Base-by-base conservation (phyloP, 352 stramenopile genomes). In the Pythium sukuiense region DNA sequence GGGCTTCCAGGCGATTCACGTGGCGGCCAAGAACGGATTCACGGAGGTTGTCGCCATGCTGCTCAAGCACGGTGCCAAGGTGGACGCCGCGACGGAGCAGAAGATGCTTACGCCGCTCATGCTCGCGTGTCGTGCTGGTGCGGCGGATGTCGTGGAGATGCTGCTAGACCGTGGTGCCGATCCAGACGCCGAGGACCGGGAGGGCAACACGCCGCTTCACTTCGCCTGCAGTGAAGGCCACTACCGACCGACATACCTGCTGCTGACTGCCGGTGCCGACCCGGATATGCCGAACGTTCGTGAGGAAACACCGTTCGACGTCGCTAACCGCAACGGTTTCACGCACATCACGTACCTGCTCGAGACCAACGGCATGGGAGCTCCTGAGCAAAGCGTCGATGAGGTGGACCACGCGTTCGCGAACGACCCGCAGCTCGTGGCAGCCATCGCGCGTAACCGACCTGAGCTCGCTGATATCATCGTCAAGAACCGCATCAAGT, bases 151-250 rank as follows among this genome's bases (percentile, higher is more conserved):
- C 18, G 79, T 91, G 13, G 85, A 93, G 70, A 61, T 83, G 58
- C 70, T 95, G 49, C 67, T 95, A 53, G 83, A 93, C 61, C 74
- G 71, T 12, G 83, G 83, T 16, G 87, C 87, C 7, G 87, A 95
- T 61, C 81, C 84, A 20, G 79, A 93, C 67, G 78, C 76, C 1
- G 87, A 95, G 61, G 84, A 95, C 67, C 70, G 70, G 24, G 83
- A 91, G 11, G 87, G 87, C 49, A 93, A 95, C 75, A 93, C 85
- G 20, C 82, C 85, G 45, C 71, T 95, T 58, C 87, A 95, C 59
- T 90, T 93, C 56, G 77, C 83, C 7, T 91, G 82, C 65, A 76
- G 76, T 27, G 79, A 85, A 41, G 87, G 85, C 16, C 87, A 93
- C 71, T 90, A 93, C 70, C 81, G 85, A 45, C 75, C 82, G 11